Evolutionary conservation across 1,284 basidiomycete species (phyloP).

Genomic region (Trichosporon inkin): DNA sequence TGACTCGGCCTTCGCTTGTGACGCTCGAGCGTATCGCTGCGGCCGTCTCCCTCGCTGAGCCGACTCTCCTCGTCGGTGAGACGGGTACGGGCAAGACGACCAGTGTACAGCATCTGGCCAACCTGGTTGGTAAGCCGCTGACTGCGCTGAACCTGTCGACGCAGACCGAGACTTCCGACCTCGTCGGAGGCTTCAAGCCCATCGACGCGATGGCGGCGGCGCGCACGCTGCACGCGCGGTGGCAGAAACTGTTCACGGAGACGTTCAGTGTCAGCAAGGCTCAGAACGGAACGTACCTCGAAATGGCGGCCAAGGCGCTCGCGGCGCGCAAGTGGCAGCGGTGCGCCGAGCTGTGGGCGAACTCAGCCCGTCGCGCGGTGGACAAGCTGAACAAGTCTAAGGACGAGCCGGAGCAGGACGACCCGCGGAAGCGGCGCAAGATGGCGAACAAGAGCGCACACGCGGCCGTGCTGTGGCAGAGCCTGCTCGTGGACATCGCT

Average conservation of each 20-base stretch:
- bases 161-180: constrained; percentile 92
- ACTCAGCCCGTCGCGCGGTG: constrained; percentile 49
- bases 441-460: constrained; percentile 53
- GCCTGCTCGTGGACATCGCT: constrained; percentile 66
- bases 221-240: constrained; percentile 67
- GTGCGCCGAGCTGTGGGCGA: constrained; percentile 70
- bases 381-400: constrained; percentile 54
- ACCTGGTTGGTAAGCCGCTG: constrained; percentile 70
- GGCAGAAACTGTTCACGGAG: constrained; percentile 75
- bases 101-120: constrained; percentile 79
- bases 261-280: constrained; percentile 83
- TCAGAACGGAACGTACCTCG: constrained; percentile 76
- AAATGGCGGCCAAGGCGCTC: constrained; percentile 77
- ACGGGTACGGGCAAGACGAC: constrained; percentile 99
- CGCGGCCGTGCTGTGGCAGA: constrained; percentile 60
- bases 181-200: constrained; percentile 94
- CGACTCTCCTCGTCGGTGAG: constrained; percentile 89
- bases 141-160: constrained; percentile 91
- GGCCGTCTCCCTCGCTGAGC: constrained; percentile 70
- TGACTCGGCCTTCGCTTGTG: constrained; percentile 79
- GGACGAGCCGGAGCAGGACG: constrained; percentile 41
- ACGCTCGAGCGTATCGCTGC: constrained; percentile 79
- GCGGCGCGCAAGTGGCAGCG: constrained; percentile 80
- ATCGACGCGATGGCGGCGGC: constrained; percentile 80
- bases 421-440: constrained; percentile 70